phyloP scores from a whole-genome alignment of 2,329 filamentous ascomycete species.

The Aspergillus niger region DNA sequence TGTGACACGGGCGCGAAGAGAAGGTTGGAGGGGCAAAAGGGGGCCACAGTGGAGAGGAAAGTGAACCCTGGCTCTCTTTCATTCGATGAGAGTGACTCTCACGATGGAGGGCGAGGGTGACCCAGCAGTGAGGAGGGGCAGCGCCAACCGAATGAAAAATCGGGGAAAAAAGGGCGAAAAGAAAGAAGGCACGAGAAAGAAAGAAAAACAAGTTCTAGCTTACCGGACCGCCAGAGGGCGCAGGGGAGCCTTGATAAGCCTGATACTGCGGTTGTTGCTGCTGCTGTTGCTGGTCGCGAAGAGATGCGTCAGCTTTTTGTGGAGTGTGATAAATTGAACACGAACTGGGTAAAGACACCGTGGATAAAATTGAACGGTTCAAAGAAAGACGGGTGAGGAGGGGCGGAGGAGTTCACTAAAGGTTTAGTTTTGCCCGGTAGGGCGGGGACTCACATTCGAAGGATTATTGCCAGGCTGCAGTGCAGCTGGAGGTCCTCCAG shows the following conservation, averaged over 20 bases:
- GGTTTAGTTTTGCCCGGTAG: conserved; percentile 12
- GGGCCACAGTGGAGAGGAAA: conserved; percentile 8
- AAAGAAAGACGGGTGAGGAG: conserved; percentile 9
- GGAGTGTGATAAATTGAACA: not conserved
- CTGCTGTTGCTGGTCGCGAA: conserved; percentile 10
- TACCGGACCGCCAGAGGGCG: conserved; percentile 38
- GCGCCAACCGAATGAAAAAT: conserved; percentile 7
- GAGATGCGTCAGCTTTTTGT: conserved; percentile 7
- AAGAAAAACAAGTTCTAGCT: conserved; percentile 28
- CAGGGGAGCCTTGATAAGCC: conserved; percentile 52
- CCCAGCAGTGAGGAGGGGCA: conserved; percentile 13
- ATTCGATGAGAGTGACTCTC: conserved; percentile 17
- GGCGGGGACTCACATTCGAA: conserved; percentile 47
- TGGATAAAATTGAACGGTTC: not conserved
- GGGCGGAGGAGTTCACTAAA: conserved; percentile 6
- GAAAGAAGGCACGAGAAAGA: conserved; percentile 7
- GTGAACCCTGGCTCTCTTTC: conserved; percentile 2
- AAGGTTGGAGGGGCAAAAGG: conserved; percentile 5
- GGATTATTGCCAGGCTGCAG: conserved; percentile 33
- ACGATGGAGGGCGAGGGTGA: conserved; percentile 8
- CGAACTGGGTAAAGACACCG: not conserved
- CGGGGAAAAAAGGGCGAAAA: conserved; percentile 2
- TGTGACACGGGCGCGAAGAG: not conserved
- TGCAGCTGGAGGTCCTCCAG: conserved; percentile 39
- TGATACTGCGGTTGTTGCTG: conserved; percentile 49